phyloP scores from a whole-genome alignment of 768 basidiomycete species.

The Brasilioporus rufonigricans region DNA sequence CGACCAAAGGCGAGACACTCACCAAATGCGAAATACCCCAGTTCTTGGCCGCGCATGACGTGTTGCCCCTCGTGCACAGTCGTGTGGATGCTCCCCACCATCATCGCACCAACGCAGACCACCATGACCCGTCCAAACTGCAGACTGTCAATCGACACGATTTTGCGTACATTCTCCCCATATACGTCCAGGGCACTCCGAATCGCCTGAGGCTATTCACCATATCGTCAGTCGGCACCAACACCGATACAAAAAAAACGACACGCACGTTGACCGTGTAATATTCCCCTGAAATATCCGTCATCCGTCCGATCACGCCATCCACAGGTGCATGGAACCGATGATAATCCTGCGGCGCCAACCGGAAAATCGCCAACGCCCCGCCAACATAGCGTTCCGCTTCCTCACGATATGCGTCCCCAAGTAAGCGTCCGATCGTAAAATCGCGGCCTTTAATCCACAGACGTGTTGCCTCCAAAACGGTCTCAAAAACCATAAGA shows the following conservation, averaged over 20 bases:
- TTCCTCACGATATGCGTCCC: no score
- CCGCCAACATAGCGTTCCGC: slow-evolving; percentile 75
- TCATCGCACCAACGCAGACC: slow-evolving; percentile 92
- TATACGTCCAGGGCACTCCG: slow-evolving; percentile 89
- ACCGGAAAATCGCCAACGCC: slow-evolving; percentile 82
- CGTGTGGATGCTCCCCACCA: slow-evolving; percentile 88
- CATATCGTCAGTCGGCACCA: background rate
- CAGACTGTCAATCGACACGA: slow-evolving; percentile 91
- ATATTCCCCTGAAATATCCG: slow-evolving; percentile 85
- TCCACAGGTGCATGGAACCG: slow-evolving; percentile 94
- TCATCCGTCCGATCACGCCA: slow-evolving; percentile 79
- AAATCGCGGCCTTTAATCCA: no score
- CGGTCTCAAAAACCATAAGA: slow-evolving; percentile 90
- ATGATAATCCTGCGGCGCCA: slow-evolving; percentile 96
- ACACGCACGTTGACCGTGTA: slow-evolving; percentile 90
- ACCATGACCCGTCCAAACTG: no score
- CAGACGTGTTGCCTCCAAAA: no score
- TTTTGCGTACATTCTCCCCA: slow-evolving; percentile 90
- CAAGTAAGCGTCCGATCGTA: no score
- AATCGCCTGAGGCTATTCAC: slow-evolving; percentile 81
- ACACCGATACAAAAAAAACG: background rate
- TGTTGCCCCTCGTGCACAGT: slow-evolving; percentile 80
- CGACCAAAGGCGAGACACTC: slow-evolving; percentile 25
- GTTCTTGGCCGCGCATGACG: slow-evolving; percentile 83
- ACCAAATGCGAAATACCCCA: slow-evolving; percentile 97